Base-by-base conservation (phyloP, 2,329 filamentous ascomycete species). In the Coniochaeta sp. region DNA sequence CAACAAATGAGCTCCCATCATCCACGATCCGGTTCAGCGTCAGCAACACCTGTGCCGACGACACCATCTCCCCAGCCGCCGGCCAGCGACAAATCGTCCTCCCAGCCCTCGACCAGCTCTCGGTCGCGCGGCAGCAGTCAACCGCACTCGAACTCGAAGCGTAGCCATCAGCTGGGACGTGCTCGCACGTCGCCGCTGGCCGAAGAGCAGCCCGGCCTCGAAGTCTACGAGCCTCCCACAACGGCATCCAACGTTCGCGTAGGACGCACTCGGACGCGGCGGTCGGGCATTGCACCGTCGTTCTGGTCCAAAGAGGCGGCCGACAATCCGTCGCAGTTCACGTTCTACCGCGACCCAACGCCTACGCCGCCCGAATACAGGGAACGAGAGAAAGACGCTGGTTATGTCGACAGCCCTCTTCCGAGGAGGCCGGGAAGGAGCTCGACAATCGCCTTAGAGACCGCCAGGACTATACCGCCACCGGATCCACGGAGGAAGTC, bases 261-360 rank as follows among this genome's bases (percentile, higher is more conserved):
- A 48, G 27, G 16, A 38, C 8, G 49, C 50, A 5, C 24, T 45
- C 26, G 40, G 4, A 56, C 27, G 60, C 63, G 26, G 59, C 58
- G 13, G 56, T 65, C 13, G 64, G 61, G 35, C 38, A 2, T 6
- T 6, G 38, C 38, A 6, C 38, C 38, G 20, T 42, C 38, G 12
- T 42, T 42, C 55, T 66, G 63, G 63, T 61, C 60, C 18, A 61
- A 63, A 33, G 57, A 60, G 48, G 56, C 42, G 26, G 56, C 57
- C 31, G 49, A 57, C 35, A 60, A 61, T n/a, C 55, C 58, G 20
- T 59, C 58, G 1, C 60, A 64, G 22, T 69, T 63, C 53, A 73
- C 70, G 0, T 73, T 73, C 32, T 71, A 69, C 57, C 67, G 69
- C 16, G 70, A 72, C 50, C 59, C 57, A 10, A 70, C 70, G 16